Conservation (phyloP, 805 yeast species). For the Groenewaldozyma tartarivorans region DNA sequence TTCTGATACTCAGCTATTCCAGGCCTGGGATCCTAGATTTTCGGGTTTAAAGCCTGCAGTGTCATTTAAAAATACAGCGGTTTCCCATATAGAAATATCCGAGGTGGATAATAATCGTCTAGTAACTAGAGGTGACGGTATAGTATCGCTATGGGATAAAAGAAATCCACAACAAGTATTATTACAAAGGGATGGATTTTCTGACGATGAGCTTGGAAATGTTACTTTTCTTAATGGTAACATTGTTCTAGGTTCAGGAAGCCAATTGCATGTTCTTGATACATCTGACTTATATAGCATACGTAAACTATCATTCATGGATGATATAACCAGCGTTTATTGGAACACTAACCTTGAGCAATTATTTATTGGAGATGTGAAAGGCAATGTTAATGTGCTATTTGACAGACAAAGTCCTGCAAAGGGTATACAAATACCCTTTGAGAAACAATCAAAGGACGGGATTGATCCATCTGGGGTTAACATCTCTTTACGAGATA, state of each 20-base stretch:
- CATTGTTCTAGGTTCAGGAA: conserved; percentile 19
- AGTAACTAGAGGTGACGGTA: conserved; percentile 16
- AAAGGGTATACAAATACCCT: conserved; percentile 23
- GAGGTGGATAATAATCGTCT: conserved; percentile 9
- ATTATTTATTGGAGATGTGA: conserved; percentile 21
- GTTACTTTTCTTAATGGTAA: conserved; percentile 2
- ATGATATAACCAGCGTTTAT: conserved; percentile 10
- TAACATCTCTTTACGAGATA: conserved; percentile 20
- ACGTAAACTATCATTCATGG: conserved; percentile 7
- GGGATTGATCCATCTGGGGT: conserved; percentile 20
- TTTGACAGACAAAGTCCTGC: conserved; percentile 22
- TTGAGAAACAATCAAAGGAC: conserved; percentile 23
- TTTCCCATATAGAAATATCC: conserved; percentile 18
- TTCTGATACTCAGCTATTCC: conserved; percentile 17
- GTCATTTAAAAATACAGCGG: conserved; percentile 11
- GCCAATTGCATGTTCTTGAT: conserved; percentile 21
- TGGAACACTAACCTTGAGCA: conserved; percentile 27
- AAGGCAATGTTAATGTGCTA: conserved; percentile 21
- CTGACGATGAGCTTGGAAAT: neutral
- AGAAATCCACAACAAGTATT: conserved; percentile 19
- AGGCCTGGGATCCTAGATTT: conserved; percentile 21
- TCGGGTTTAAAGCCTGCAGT: conserved; percentile 21
- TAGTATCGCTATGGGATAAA: conserved; percentile 23
- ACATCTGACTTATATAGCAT: conserved; percentile 21
- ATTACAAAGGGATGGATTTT: conserved; percentile 12